A percentile compares a stretch with the other conserved stretches of the same genome.
Evolutionary conservation across 441 rosid species (phyloP).

Genomic region (Mallotus japonicus): DNA sequence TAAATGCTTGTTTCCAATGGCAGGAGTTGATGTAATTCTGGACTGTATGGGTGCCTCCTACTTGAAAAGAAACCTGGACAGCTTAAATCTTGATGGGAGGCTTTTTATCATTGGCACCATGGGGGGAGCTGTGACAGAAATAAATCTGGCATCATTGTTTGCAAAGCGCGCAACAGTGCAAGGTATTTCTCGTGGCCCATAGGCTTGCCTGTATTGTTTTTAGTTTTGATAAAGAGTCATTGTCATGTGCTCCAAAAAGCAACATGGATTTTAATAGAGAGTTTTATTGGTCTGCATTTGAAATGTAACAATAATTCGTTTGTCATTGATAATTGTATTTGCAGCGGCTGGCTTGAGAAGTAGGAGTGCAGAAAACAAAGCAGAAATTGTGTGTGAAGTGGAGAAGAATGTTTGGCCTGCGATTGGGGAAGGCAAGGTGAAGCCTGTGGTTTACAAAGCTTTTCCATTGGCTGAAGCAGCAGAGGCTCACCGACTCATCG

Average conservation of each 20-base stretch:
- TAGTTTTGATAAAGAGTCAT: too few relatives aligned
- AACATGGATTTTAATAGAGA: not conserved
- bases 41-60: conserved; percentile 82
- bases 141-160: conserved; percentile 50
- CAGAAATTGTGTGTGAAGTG: conserved; percentile 60
- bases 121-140: conserved; percentile 61
- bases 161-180: conserved; percentile 76
- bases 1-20: conserved; percentile 8
- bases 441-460: conserved; percentile 56
- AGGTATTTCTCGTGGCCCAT: conserved; percentile 40
- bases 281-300: not conserved
- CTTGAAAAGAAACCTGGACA: conserved; percentile 65
- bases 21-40: conserved; percentile 81
- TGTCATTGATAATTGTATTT: not conserved
- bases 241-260: too few relatives aligned
- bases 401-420: conserved; percentile 86
- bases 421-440: conserved; percentile 59
- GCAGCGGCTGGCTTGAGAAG: conserved; percentile 68
- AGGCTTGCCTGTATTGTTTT: too few relatives aligned
- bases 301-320: not conserved
- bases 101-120: conserved; percentile 65
- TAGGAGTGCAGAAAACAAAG: conserved; percentile 67
- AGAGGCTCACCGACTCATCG: conserved; percentile 71
- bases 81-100: conserved; percentile 75
- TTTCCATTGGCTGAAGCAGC: conserved; percentile 60